Percentiles rank a stretch among this genome's conserved stretches.
Conservation (phyloP, 1,139 yeast genomes). For the Saccharomycopsis hybrid region DNA sequence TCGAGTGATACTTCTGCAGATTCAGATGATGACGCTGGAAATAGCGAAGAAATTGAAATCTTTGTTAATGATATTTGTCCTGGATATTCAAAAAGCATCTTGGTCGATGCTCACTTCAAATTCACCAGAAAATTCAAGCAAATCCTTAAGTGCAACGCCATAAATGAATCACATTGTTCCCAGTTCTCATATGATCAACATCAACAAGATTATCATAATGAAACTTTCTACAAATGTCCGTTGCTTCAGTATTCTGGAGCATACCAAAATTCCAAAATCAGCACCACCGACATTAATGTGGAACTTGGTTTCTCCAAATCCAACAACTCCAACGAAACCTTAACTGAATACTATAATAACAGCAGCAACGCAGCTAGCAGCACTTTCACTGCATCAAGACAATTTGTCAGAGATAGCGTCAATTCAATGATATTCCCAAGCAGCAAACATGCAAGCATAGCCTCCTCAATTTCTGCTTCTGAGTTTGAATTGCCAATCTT, state of each 20-base stretch:
- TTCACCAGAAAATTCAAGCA: constrained; percentile 13
- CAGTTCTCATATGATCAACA: no score
- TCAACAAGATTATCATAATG: not conserved
- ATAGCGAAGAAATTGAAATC: constrained; percentile 9
- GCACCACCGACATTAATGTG: not conserved
- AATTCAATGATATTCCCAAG: no score
- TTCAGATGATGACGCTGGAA: not conserved
- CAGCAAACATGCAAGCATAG: not conserved
- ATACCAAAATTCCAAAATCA: not conserved
- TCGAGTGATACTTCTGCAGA: not conserved
- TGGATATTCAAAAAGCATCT: constrained; percentile 16
- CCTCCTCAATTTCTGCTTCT: not conserved
- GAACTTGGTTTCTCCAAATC: not conserved
- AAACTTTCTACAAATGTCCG: constrained; percentile 4
- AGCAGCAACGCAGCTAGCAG: not conserved
- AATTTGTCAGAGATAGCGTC: no score
- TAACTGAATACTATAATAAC: no score
- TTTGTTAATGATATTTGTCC: constrained; percentile 19
- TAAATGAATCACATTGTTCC: no score
- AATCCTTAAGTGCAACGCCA: constrained; percentile 8
- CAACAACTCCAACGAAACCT: no score
- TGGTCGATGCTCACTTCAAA: constrained; percentile 9
- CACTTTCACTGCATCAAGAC: not conserved
- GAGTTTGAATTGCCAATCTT: constrained; percentile 17
- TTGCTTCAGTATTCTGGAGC: constrained; percentile 3